Conservation (phyloP, 2,329 filamentous ascomycete species). For the Tympanopsis confertula region DNA sequence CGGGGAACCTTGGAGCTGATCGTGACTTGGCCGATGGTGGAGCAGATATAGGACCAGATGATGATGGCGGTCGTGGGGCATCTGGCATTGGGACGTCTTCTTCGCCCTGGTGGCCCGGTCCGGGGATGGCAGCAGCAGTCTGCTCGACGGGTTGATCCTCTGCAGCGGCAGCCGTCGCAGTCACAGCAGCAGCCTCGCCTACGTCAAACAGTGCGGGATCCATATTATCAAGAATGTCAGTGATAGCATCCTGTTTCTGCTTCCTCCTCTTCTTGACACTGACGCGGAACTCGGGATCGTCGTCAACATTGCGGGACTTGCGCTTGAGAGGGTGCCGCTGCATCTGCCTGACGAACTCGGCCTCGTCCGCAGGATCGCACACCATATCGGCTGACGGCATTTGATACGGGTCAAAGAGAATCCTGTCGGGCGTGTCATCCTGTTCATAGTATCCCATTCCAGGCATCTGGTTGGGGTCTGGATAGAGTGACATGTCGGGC, state of each 20-base stretch:
- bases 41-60: constrained; percentile 5
- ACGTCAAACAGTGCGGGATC: constrained; percentile 39
- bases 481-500: constrained; percentile 24
- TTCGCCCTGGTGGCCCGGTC: constrained; percentile 3
- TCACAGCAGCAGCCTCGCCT: constrained; percentile 1
- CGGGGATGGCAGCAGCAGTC: constrained; percentile 3
- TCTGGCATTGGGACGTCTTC: constrained; percentile 3
- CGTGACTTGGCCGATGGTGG: constrained; percentile 7
- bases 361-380: constrained; percentile 29
- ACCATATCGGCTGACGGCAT: constrained; percentile 33
- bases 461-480: constrained; percentile 39
- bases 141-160: constrained; percentile 7
- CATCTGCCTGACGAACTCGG: constrained; percentile 42
- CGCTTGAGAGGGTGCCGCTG: constrained; percentile 40
- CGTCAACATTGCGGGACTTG: constrained; percentile 36
- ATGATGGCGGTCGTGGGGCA: constrained; percentile 3
- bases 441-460: constrained; percentile 52
- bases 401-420: constrained; percentile 48
- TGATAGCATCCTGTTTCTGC: constrained; percentile 15
- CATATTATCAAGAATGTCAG: constrained; percentile 28
- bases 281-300: constrained; percentile 39
- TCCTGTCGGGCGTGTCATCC: constrained; percentile 42
- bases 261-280: constrained; percentile 28
- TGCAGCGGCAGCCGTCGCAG: constrained; percentile 8
- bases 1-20: constrained; percentile 8